Conservation (phyloP, 495 filamentous ascomycete species). For the Lasiosphaeria ovina region DNA sequence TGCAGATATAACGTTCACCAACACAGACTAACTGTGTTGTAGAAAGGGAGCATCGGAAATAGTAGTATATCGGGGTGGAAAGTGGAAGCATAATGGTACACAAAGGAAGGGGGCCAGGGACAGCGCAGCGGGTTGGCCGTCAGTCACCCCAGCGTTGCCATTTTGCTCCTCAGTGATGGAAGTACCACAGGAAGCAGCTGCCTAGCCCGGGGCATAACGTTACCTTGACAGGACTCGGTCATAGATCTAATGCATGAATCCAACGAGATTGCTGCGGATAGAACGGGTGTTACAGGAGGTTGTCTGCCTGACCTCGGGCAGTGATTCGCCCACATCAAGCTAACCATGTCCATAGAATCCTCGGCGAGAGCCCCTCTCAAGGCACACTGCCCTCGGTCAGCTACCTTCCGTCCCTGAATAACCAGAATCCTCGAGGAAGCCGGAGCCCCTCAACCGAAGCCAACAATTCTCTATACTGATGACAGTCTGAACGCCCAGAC, state of each 20-base stretch:
- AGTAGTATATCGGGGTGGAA: too few species aligned
- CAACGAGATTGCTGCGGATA: slow-evolving; percentile 3
- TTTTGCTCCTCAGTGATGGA: background rate
- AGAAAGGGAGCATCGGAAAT: too few species aligned
- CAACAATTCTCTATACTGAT: too few species aligned
- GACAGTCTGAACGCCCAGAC: slow-evolving; percentile 9
- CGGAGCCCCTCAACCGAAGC: too few species aligned
- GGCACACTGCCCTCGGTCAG: slow-evolving; percentile 1
- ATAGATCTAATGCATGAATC: slow-evolving; percentile 8
- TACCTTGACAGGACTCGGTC: slow-evolving; percentile 1
- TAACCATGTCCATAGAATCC: background rate
- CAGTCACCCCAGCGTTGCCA: background rate
- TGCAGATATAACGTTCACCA: too few species aligned
- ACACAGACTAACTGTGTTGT: too few species aligned
- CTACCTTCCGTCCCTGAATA: slow-evolving; percentile 7
- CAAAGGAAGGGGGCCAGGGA: too few species aligned
- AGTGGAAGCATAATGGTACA: too few species aligned
- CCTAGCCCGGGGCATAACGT: background rate
- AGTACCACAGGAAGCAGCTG: background rate
- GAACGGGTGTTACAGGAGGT: slow-evolving; percentile 1
- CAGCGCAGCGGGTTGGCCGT: too few species aligned
- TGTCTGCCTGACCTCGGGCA: slow-evolving; percentile 4
- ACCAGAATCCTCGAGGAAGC: too few species aligned
- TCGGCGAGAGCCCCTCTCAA: slow-evolving; percentile 2
- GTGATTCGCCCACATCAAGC: slow-evolving; percentile 4